Conservation (phyloP, 2,329 filamentous ascomycete species). For the Colletotrichum paranaense region DNA sequence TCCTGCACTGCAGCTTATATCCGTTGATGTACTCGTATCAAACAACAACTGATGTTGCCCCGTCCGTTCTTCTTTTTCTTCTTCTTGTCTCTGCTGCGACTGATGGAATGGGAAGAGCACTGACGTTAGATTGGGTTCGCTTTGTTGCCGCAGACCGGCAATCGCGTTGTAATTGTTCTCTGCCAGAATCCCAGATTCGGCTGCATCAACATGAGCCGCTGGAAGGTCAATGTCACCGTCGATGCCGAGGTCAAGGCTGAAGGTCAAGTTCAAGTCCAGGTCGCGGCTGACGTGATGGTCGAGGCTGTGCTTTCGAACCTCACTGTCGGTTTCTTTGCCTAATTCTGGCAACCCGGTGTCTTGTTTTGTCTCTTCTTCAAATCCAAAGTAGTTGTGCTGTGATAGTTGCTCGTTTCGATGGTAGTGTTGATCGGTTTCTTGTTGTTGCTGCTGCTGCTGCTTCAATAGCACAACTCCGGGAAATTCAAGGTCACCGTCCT, state of each 20-base stretch:
- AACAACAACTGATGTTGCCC: neutral
- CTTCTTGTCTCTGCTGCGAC: neutral
- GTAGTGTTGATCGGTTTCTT: neutral
- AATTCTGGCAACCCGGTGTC: neutral
- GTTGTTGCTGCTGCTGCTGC: neutral
- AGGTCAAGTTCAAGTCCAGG: neutral
- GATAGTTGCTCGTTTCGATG: neutral
- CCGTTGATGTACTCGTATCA: neutral
- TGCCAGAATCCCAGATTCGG: neutral
- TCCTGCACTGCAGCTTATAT: neutral
- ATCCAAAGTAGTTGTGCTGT: neutral
- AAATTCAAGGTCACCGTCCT: neutral
- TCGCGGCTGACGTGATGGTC: neutral
- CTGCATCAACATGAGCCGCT: neutral
- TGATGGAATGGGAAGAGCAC: neutral
- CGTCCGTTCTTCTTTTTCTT: neutral
- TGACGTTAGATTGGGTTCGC: conserved; percentile 6
- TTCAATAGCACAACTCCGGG: neutral
- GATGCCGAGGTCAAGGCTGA: conserved; percentile 1
- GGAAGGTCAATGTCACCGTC: neutral
- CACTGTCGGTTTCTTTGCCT: neutral
- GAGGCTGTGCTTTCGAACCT: neutral
- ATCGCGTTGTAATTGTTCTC: conserved; percentile 13
- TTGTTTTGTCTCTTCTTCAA: neutral
- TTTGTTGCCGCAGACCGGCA: neutral